Evolutionary conservation across 371 early-diverging fungal species (phyloP), one percentile per base, ranked within the genome.

Genomic region (Mucor irregularis): DNA sequence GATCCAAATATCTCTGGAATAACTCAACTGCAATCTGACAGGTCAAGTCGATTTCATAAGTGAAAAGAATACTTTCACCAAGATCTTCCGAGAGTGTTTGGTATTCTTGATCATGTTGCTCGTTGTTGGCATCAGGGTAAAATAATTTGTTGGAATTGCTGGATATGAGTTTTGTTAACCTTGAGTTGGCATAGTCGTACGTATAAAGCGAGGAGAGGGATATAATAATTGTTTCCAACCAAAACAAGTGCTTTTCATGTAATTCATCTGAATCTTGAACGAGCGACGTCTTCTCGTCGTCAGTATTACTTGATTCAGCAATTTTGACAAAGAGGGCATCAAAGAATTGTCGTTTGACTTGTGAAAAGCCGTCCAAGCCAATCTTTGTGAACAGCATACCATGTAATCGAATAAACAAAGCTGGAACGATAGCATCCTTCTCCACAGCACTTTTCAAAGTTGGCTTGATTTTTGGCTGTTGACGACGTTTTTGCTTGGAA

Each of bases 341-440:
- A 43, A 75, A 74, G 30, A 71, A 73, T 11, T 61, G 50, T n/a
- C 73, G 58, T 31, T 68, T 68, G 3, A 68, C 53, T 22, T 65
- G 57, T 1, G 70, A 64, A 55, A 85, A 85, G 17, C 72, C 66
- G 38, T 86, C 87, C n/a, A 86, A 62, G 6, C 83, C 83, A 45
- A 86, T 80, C 53, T 83, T 86, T 22, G 84, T 84, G 57, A 86
- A 84, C 24, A 86, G 61, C 85, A 86, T 82, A 5, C 85, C 84
- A 43, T 86, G 84, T 6, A 86, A 69, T 9, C 82, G 71, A 17
- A 85, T 54, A 56, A 80, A 81, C 11, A 83, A 51, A 0, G 64
- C 76, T 24, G 76, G 69, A 31, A 74, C 61, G 22, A 64, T 57
- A 39, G 13, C 17, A 8, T 39, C 26, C 8, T 56, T 49, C 35